These are phyloP conservation scores for Sherardia arvensis DNA, from an alignment of 257 asterid genomes.

Conservation along the genomic window DNA sequence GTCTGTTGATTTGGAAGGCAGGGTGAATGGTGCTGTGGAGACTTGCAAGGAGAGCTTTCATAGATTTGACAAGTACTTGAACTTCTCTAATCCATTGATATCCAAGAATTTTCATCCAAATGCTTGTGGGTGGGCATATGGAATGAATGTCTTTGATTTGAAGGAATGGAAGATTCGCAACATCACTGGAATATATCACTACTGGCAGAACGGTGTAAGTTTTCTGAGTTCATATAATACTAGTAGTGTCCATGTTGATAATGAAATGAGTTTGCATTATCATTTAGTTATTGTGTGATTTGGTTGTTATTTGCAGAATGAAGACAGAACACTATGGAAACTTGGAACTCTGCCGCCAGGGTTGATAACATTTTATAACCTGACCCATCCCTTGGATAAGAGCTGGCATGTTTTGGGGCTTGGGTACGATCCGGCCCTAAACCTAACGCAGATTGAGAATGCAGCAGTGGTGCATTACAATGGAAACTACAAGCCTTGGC, in stretches of 20 bases:
- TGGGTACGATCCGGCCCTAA: constrained; percentile 95
- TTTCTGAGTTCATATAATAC: neutral
- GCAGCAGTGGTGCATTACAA: constrained; percentile 92
- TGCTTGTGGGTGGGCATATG: neutral
- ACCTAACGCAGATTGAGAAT: constrained; percentile 66
- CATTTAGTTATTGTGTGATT: neutral
- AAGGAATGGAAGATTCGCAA: neutral
- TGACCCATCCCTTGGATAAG: constrained; percentile 77
- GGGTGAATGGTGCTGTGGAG: constrained; percentile 1
- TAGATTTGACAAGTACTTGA: neutral
- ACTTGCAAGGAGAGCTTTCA: neutral
- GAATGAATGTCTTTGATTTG: neutral
- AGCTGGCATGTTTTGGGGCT: constrained; percentile 92
- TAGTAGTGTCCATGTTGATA: too few relatives aligned
- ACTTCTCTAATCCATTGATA: neutral
- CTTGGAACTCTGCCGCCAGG: constrained; percentile 96
- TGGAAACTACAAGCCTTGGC: constrained; percentile 97
- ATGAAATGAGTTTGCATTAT: neutral
- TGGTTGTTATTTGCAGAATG: constrained; percentile 48
- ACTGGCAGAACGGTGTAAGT: neutral
- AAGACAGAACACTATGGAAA: constrained; percentile 90
- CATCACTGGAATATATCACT: neutral
- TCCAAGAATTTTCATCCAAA: neutral
- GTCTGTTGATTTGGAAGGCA: neutral
- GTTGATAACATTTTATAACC: constrained; percentile 80